Percentiles rank a stretch among this genome's conserved stretches.
These are phyloP conservation scores for Spinellus fusiger DNA, from an alignment of 192 early-diverging fungal species.

Conservation along the genomic window DNA sequence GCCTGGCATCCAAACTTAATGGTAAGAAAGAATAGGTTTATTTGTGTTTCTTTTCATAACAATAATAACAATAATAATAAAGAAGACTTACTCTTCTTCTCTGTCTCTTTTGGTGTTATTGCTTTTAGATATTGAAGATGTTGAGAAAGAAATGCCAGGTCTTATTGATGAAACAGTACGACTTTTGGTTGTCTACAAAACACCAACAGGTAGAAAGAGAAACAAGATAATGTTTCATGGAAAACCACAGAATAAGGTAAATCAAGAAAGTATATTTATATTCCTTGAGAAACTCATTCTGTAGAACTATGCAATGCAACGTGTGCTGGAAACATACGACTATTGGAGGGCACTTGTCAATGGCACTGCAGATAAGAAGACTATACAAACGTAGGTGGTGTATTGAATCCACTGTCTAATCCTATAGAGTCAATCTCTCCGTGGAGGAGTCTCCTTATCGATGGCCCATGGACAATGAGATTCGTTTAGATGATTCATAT, in stretches of 20 bases:
- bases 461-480: slow-evolving; percentile 35
- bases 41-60: too few relatives aligned
- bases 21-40: slow-evolving; percentile 36
- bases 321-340: slow-evolving; percentile 88
- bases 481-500: too few relatives aligned
- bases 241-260: slow-evolving; percentile 64
- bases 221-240: slow-evolving; percentile 97
- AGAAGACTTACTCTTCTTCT: neutral
- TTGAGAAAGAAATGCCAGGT: slow-evolving; percentile 93
- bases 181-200: slow-evolving; percentile 99
- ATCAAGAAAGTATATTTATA: neutral
- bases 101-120: neutral
- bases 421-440: slow-evolving; percentile 52
- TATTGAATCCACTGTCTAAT: slow-evolving; percentile 29
- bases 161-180: slow-evolving; percentile 89
- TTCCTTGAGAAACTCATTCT: neutral
- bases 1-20: slow-evolving; percentile 89
- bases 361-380: slow-evolving; percentile 3
- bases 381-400: slow-evolving; percentile 10
- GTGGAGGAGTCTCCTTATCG: slow-evolving; percentile 65
- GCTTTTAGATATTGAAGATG: slow-evolving; percentile 86
- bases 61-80: slow-evolving; percentile 1
- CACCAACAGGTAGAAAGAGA: slow-evolving; percentile 96
- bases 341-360: slow-evolving; percentile 84
- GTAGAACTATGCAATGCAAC: slow-evolving; percentile 76